Evolutionary conservation across 2,329 filamentous ascomycete species (phyloP), one percentile per base, ranked within the genome.

Genomic region (Fusarium austroafricanum): DNA sequence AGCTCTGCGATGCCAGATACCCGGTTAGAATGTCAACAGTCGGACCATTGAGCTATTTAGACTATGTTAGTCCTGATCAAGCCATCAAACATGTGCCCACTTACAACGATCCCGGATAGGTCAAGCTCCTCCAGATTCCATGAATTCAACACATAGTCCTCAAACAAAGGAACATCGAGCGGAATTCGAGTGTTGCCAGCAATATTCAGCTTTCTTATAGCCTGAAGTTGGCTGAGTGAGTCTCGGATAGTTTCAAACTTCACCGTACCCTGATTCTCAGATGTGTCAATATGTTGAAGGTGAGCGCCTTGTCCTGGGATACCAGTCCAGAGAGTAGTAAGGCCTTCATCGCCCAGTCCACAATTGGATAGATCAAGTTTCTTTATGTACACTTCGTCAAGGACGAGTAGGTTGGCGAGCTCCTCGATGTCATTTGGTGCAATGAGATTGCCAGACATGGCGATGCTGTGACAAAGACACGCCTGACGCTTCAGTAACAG

Each of bases 51-150:
- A 86, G 75, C 83, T 71, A 26, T 26, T 10, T 4, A 21, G 18
- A 4, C 33, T 20, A 47, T 40, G 66, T 72, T 61, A 72, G 60
- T 23, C 21, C 37, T 33, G 14, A 15, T 28, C 12, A 37, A 29
- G n/a, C 7, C 11, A 28, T 23, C 5, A 43, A 28, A 38, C 3
- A 4, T 3, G 31, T 7, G n/a, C 33, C 14, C 21, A 59, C 79
- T 65, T 74, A 86, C 83, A 77, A 83, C 82, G 74, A 85, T 87
- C 7, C 83, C 82, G 4, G 86, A 87, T 28, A 88, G 75, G 64
- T 88, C 82, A 17, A 88, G 75, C 58, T 86, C 84, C 70, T 86
- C 82, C 23, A 88, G 77, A n/a, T 77, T 76, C 79, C 83, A 84
- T 18, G 76, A 71, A 39, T 77, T 68, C 43, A 86, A 75, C 10